Evolutionary conservation across 306 rosid genomes (phyloP), one percentile per base, ranked within the genome.

Genomic region (Luffa aegyptiaca): DNA sequence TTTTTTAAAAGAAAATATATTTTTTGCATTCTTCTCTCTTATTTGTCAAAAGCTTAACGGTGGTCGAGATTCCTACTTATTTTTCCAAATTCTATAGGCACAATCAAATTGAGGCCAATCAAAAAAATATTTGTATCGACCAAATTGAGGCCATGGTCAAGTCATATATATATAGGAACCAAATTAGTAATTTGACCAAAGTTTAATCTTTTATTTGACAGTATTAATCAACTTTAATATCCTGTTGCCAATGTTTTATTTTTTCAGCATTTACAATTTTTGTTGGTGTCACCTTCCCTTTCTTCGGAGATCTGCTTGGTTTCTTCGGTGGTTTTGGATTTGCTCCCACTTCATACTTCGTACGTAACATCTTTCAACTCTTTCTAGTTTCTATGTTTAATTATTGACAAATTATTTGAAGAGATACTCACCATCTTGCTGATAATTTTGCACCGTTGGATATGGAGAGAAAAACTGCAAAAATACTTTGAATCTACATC

Each of bases 301-400:
- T 94, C 92, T 94, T 94, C 41, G 98, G 98, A 18, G 98, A 94
- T 84, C 94, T 94, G 75, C 96, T 94, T 76, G 98, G 97, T 56
- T 92, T 94, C 93, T 94, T 94, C 46, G 98, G 97, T 44, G 96
- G 97, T 74, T 94, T 94, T 78, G 98, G 98, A 41, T 94, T 94
- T 75, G 96, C 97, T 70, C 98, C 97, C 39, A 94, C 97, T 62
- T 83, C 98, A 14, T 90, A 84, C 77, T 92, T 94, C 76, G 97
- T 90, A 88, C 76, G 97, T 90, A 88, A 87, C 88, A 3, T 80
- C 26, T 26, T 26, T 26, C 31, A 26, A 26, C 31, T 48, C 45
- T 48, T 51, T 37, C 21, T 5, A 26, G 31, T 26, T 6, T 21
- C 17, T 13, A n/a, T 57, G 0, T 70, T 10, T 64, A 64, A 44